Evolutionary conservation across 148 eudicot species (phyloP).

Genomic region (Pharnaceum exiguum): DNA sequence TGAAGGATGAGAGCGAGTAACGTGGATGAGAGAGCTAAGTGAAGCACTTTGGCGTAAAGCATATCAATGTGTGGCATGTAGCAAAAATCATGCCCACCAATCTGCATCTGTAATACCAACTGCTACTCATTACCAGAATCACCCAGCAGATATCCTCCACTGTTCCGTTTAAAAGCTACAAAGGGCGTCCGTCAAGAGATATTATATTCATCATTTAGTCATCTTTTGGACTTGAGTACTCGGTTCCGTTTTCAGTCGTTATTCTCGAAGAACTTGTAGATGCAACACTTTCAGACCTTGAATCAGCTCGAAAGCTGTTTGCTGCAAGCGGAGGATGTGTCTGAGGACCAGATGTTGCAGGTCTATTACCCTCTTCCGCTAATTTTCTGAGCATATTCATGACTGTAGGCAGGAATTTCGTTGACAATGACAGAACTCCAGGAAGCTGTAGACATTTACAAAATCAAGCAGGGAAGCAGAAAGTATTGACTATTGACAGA

Average conservation of each 20-base stretch:
- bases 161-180: too few species aligned
- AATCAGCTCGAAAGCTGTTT: conserved; percentile 31
- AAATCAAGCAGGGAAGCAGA: conserved; percentile 9
- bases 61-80: too few species aligned
- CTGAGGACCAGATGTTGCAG: conserved; percentile 43
- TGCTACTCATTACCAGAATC: too few species aligned
- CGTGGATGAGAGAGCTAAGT: too few species aligned
- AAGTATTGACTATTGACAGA: background rate
- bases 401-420: conserved; percentile 79
- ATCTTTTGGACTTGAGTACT: conserved; percentile 54
- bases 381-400: conserved; percentile 77
- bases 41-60: too few species aligned
- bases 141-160: too few species aligned
- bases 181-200: too few species aligned
- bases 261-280: conserved; percentile 72
- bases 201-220: conserved; percentile 31
- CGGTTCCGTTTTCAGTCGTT: conserved; percentile 56
- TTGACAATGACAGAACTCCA: conserved; percentile 73
- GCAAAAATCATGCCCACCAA: too few species aligned
- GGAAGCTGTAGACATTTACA: conserved; percentile 72
- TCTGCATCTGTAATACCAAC: too few species aligned
- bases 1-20: too few species aligned
- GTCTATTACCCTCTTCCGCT: conserved; percentile 71
- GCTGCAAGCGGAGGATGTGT: conserved; percentile 44
- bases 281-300: conserved; percentile 29